Evolutionary conservation across 192 early-diverging fungal genomes (phyloP).

Genomic region (Entomortierella beljakovae): DNA sequence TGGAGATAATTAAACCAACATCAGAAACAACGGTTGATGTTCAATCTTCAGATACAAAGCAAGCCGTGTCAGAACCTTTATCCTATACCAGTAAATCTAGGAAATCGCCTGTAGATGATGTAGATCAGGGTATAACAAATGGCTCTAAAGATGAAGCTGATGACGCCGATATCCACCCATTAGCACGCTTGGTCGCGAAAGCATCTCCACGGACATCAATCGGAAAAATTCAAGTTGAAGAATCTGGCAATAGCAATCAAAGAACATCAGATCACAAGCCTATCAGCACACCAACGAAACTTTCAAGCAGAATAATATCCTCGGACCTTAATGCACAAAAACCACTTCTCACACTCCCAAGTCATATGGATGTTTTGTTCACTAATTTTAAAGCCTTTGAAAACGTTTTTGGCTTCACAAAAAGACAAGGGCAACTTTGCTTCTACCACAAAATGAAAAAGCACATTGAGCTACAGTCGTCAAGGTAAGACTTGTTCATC

Average conservation of each 20-base stretch:
- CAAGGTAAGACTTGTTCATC: constrained; percentile 21
- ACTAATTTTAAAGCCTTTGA: constrained; percentile 37
- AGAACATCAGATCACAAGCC: background rate
- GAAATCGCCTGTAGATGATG: too few species aligned
- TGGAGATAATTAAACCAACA: too few species aligned
- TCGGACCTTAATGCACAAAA: background rate
- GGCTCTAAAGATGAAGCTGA: constrained; percentile 21
- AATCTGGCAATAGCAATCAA: background rate
- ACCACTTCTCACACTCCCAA: constrained; percentile 21
- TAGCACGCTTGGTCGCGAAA: constrained; percentile 40
- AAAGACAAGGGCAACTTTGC: constrained; percentile 27
- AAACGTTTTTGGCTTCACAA: constrained; percentile 13
- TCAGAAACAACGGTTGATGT: too few species aligned
- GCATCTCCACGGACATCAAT: background rate
- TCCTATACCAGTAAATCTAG: too few species aligned
- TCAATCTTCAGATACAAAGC: too few species aligned
- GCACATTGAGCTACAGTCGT: constrained; percentile 36
- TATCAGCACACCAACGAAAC: constrained; percentile 5
- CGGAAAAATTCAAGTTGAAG: background rate
- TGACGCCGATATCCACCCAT: constrained; percentile 29
- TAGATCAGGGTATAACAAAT: too few species aligned
- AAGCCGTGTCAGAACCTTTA: too few species aligned
- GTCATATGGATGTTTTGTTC: constrained; percentile 18
- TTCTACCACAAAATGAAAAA: constrained; percentile 41
- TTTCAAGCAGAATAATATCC: background rate